Base-by-base conservation (phyloP, 2,329 filamentous ascomycete species). In the Nannizzia gypsea region DNA sequence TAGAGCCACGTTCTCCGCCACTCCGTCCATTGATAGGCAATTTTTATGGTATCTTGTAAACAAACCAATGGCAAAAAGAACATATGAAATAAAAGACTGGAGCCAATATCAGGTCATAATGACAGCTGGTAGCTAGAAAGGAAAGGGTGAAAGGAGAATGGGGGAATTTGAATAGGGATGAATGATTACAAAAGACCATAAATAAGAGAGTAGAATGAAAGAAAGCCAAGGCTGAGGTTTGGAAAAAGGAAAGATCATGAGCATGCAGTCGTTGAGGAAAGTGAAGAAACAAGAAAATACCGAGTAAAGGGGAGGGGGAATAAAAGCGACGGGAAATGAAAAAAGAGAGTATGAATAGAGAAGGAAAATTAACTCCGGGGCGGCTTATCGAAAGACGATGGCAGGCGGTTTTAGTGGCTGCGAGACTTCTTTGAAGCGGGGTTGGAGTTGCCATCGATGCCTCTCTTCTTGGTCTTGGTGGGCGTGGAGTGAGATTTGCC, bases 401-500 rank as follows among this genome's bases (percentile, higher is more conserved):
- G 31, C 20, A 13, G 28, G 13, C 3, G 17, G 26, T 8, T 56
- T 60, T 48, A 59, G 38, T 61, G 54, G 56, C 40, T 61, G 50
- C 61, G 59, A 52, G 59, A 28, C 56, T 61, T 61, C 59, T 62
- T 62, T 28, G 46, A 22, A 24, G 13, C 28, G 9, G 58, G 28
- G 20, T 15, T n/a, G 17, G 24, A 34, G 2, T 54, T 26, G 48
- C 48, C 48, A 8, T 54, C 48, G 15, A 54, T 54, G 13, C 13
- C 26, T 54, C 48, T 31, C 48, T 71, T 70, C 59, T 72, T 67
- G 62, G 76, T 76, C 63, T 69, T 71, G 15, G 70, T 61, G n/a
- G 64, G 64, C 9, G 60, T 59, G 6, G 64, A 65, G 11, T 57
- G 60, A 64, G 20, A 64, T 66, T 64, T 70, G 65, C 63, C 76